Evolutionary conservation across 441 rosid genomes (phyloP).

Genomic region (Iberis amara): DNA sequence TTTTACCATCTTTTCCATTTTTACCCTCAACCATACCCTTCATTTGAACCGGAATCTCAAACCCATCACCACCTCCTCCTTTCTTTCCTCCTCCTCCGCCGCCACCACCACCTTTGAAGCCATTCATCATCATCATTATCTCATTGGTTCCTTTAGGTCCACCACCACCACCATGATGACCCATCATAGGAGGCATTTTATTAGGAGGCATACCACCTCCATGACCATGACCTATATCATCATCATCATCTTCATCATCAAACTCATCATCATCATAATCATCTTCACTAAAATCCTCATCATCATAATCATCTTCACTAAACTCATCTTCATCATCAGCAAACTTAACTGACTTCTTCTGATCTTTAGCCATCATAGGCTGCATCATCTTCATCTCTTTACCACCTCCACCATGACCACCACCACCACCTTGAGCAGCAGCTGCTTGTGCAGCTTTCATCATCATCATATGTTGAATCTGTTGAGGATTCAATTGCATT

Average conservation of each 20-base stretch:
- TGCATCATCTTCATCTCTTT: slow-evolving; percentile 34
- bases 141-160: slow-evolving; percentile 35
- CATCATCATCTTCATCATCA: slow-evolving; percentile 39
- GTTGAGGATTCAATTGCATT: slow-evolving; percentile 35
- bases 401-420: slow-evolving; percentile 29
- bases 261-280: slow-evolving; percentile 43
- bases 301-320: slow-evolving; percentile 40
- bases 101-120: slow-evolving; percentile 33
- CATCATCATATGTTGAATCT: slow-evolving; percentile 45
- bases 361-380: slow-evolving; percentile 35
- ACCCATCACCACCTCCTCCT: slow-evolving; percentile 29
- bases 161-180: slow-evolving; percentile 33
- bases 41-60: slow-evolving; percentile 40
- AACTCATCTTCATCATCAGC: slow-evolving; percentile 51
- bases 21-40: slow-evolving; percentile 45
- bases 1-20: slow-evolving; percentile 35
- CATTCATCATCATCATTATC: slow-evolving; percentile 44
- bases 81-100: slow-evolving; percentile 37
- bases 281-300: slow-evolving; percentile 36
- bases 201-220: slow-evolving; percentile 38
- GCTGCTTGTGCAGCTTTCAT: slow-evolving; percentile 51
- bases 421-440: slow-evolving; percentile 15
- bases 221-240: slow-evolving; percentile 39
- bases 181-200: slow-evolving; percentile 24
- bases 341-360: slow-evolving; percentile 71